phyloP scores from a whole-genome alignment of 257 asterid genomes.

The Solanum chmielewskii region DNA sequence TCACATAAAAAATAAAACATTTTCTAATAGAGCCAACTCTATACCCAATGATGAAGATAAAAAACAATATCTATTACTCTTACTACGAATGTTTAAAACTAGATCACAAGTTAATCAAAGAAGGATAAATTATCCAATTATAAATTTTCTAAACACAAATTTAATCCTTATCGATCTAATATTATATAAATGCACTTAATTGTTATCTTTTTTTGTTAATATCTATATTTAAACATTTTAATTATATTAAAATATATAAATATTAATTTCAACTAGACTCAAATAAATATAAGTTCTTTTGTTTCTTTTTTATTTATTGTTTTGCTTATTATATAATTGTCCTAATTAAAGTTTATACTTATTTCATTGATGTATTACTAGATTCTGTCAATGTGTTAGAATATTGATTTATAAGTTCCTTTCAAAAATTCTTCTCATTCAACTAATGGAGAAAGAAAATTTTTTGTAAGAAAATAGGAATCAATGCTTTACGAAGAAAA shows the following conservation, averaged over 20 bases:
- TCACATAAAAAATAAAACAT: too few relatives aligned
- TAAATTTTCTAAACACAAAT: neutral
- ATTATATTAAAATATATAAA: too few relatives aligned
- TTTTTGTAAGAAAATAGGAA: neutral
- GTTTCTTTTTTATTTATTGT: too few relatives aligned
- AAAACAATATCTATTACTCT: neutral
- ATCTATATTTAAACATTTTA: too few relatives aligned
- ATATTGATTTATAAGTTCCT: neutral
- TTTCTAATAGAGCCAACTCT: too few relatives aligned
- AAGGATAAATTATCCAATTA: neutral
- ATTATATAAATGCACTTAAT: too few relatives aligned
- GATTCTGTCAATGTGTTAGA: neutral
- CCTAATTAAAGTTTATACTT: neutral
- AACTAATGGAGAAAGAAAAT: neutral
- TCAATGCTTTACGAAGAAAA: neutral
- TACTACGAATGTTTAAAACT: neutral
- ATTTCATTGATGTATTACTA: too few relatives aligned
- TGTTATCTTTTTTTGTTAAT: too few relatives aligned
- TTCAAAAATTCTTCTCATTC: neutral
- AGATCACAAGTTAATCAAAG: neutral
- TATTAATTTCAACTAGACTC: too few relatives aligned
- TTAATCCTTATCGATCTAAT: neutral
- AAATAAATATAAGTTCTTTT: neutral
- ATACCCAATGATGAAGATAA: too few relatives aligned
- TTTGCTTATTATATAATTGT: neutral